Evolutionary conservation across 257 asterid genomes (phyloP).

Genomic region (Forsythia suspensa): DNA sequence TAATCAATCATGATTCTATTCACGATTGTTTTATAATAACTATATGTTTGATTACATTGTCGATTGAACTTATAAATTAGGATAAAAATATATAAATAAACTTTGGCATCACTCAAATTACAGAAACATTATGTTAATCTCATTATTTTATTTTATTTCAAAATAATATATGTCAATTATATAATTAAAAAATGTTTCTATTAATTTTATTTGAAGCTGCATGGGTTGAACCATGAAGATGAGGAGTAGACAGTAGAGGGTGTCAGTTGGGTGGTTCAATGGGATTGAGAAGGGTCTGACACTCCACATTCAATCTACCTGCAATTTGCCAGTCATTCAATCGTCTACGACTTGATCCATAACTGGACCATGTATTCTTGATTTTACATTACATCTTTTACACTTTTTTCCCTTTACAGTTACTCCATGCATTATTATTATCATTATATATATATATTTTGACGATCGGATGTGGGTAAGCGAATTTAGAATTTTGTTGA

Average conservation of each 20-base stretch:
- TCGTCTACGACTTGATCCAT: neutral
- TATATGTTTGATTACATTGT: too few relatives aligned
- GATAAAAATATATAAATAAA: too few relatives aligned
- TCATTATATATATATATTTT: too few relatives aligned
- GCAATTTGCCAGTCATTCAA: neutral
- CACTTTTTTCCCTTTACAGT: neutral
- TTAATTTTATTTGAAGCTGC: too few relatives aligned
- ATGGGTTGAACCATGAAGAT: neutral
- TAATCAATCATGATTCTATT: too few relatives aligned
- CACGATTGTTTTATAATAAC: too few relatives aligned
- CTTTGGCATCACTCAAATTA: too few relatives aligned
- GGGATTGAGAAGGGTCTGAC: neutral
- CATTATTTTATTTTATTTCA: neutral
- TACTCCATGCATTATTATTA: neutral
- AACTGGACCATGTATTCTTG: neutral
- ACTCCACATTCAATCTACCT: neutral
- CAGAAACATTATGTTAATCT: too few relatives aligned
- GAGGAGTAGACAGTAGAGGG: neutral
- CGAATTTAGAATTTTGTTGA: too few relatives aligned
- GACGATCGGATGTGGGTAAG: neutral
- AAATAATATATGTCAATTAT: too few relatives aligned
- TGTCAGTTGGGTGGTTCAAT: neutral
- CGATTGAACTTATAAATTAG: too few relatives aligned
- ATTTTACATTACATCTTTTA: neutral
- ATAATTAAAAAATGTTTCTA: too few relatives aligned